Base-by-base conservation (phyloP, 768 basidiomycete genomes). In the Termitomyces heimii region DNA sequence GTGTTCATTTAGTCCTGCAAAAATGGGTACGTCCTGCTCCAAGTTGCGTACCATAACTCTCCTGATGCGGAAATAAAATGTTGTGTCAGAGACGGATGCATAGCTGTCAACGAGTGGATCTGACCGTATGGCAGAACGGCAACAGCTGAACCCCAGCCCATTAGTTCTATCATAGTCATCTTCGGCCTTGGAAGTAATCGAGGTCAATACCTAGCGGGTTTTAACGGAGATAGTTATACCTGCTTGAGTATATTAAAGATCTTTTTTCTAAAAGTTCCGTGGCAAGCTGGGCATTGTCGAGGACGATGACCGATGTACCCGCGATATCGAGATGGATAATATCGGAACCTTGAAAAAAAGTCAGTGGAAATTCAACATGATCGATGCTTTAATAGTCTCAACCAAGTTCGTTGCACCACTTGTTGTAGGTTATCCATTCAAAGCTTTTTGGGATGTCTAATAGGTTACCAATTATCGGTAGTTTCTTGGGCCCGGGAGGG, bases 181-280 rank as follows among this genome's bases (percentile, higher is more conserved):
- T 56, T 60, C 6, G 34, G 16, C 26, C 54, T 55, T 28, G 24
- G 29, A 52, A 40, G 3, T 0, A 9, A 39, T 39, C 5, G 39
- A n/a, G 3, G 12, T 39, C 39, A 39, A 3, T n/a, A n/a, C 1
- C 3, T n/a, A 7, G n/a, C 18, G 1, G 39, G n/a, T 5, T 39
- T n/a, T 1, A 3, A 39, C n/a, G 39, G 8, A 18, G 16, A 5
- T 8, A 10, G 16, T 13, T 3, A 1, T 60, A 55, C 54, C 54
- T 55, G 26, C 14, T 58, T 4, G 61, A 67, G 45, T 64, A 69
- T 39, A 63, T 63, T 6, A 57, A 60, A 20, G 63, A 66, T 46
- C 65, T 59, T 44, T 53, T 61, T 26, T 67, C 66, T 12, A 70
- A 49, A 28, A 71, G 61, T 13, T 70, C 68, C 6, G 57, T 48